A percentile compares a stretch with the other conserved stretches of the same genome.
These are phyloP conservation scores for Echria macrotheca DNA, from an alignment of 495 filamentous ascomycete species.

Conservation along the genomic window DNA sequence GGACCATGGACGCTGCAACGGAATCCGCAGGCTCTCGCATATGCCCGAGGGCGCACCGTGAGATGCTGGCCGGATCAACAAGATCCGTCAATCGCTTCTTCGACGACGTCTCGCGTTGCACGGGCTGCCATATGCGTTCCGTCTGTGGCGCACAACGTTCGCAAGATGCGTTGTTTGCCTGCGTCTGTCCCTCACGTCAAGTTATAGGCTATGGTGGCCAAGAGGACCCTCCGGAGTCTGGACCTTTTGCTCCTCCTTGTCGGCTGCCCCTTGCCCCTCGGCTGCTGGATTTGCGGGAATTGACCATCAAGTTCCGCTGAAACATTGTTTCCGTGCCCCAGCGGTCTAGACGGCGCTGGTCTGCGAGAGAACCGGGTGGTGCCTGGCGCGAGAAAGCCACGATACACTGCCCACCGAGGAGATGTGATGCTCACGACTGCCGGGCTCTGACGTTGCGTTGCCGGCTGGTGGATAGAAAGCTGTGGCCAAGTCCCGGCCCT, in stretches of 20 bases:
- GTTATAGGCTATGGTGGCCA: no score
- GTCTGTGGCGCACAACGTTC: conserved; percentile 6
- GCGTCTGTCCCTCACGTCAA: no score
- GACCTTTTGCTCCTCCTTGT: not conserved
- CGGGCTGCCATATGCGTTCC: not conserved
- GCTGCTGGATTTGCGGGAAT: not conserved
- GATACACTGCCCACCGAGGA: no score
- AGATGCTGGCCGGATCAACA: not conserved
- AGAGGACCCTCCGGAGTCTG: not conserved
- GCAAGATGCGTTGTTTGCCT: no score
- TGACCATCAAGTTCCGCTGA: no score
- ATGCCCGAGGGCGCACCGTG: not conserved
- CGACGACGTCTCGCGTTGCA: not conserved
- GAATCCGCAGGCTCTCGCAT: not conserved
- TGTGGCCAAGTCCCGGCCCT: not conserved
- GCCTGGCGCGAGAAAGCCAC: no score
- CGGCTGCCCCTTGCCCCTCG: not conserved
- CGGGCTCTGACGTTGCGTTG: not conserved
- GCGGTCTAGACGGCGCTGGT: not conserved
- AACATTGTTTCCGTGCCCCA: no score
- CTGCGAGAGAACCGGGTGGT: no score
- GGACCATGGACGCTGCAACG: no score
- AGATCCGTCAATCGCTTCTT: conserved; percentile 1
- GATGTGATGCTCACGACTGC: not conserved
- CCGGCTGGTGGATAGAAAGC: not conserved